Percentiles rank a stretch among this genome's conserved stretches.
These are phyloP conservation scores for Salix dunnii DNA, from an alignment of 345 rosid genomes.

Conservation along the genomic window DNA sequence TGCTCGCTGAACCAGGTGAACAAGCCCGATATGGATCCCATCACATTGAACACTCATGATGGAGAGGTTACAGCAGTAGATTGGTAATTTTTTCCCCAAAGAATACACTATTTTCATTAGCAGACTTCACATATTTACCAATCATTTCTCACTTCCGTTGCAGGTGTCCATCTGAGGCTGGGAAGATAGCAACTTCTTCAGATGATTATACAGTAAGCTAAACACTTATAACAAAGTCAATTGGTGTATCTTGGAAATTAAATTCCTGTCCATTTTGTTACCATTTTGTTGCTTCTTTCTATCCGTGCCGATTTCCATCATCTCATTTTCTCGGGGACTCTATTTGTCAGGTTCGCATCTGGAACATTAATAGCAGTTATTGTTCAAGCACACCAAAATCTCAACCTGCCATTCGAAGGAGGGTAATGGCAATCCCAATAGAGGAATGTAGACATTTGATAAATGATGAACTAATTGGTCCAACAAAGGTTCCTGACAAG, in stretches of 20 bases:
- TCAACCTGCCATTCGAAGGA: conserved; percentile 54
- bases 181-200: conserved; percentile 71
- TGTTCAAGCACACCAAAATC: conserved; percentile 35
- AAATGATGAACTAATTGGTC: conserved; percentile 30
- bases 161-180: conserved; percentile 65
- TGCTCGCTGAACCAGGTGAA: conserved; percentile 50
- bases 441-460: conserved; percentile 38
- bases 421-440: conserved; percentile 61
- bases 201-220: conserved; percentile 77
- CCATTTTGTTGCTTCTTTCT: neutral
- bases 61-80: conserved; percentile 90
- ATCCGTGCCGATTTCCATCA: no score
- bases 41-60: conserved; percentile 56
- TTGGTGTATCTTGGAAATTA: neutral
- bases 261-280: neutral
- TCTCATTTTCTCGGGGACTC: neutral
- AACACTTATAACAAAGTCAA: neutral
- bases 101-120: neutral
- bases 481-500: conserved; percentile 25
- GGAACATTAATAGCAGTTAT: conserved; percentile 54
- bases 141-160: conserved; percentile 6
- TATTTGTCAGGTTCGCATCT: conserved; percentile 39
- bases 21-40: conserved; percentile 59
- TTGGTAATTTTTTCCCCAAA: conserved; percentile 48
- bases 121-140: neutral